Evolutionary conservation across 2,329 filamentous ascomycete species (phyloP).

Genomic region (Colletotrichum simmondsii): DNA sequence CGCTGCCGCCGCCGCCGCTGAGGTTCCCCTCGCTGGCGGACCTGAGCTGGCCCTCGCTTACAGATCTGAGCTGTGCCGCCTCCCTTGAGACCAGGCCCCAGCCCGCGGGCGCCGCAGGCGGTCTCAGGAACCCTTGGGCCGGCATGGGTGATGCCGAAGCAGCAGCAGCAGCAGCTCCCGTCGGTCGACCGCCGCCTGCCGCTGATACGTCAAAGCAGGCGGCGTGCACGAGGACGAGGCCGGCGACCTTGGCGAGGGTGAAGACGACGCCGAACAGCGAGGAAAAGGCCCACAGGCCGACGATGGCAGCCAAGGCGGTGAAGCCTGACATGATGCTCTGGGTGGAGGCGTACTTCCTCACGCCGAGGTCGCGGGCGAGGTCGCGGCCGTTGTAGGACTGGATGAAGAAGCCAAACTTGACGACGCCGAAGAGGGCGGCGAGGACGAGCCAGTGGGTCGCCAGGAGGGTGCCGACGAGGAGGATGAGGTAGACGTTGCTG

Average conservation of each 20-base stretch:
- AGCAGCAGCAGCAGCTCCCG: background rate
- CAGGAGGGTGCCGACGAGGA: slow-evolving; percentile 31
- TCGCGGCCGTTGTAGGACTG: slow-evolving; percentile 32
- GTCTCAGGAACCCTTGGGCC: slow-evolving; percentile 7
- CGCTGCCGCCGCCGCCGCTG: background rate
- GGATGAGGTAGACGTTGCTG: slow-evolving; percentile 32
- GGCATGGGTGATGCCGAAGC: slow-evolving; percentile 1
- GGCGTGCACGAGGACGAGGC: slow-evolving; percentile 26
- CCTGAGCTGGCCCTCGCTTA: slow-evolving; percentile 25
- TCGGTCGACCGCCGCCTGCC: background rate
- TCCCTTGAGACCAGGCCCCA: slow-evolving; percentile 18
- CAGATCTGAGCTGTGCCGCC: slow-evolving; percentile 13
- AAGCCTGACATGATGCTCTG: slow-evolving; percentile 29
- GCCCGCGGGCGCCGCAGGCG: background rate
- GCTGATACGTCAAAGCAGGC: slow-evolving; percentile 22
- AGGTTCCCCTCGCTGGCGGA: slow-evolving; percentile 25
- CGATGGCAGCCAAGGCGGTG: slow-evolving; percentile 17
- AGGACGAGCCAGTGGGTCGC: slow-evolving; percentile 31
- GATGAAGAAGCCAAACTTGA: slow-evolving; percentile 29
- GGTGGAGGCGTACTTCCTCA: slow-evolving; percentile 25
- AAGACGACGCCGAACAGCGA: slow-evolving; percentile 27
- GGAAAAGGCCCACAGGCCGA: slow-evolving; percentile 30
- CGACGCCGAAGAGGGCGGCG: slow-evolving; percentile 27
- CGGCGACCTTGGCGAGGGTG: slow-evolving; percentile 25
- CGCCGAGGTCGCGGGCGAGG: slow-evolving; percentile 32